phyloP scores from a whole-genome alignment of 83 land plant genomes.

The Picea abies region DNA sequence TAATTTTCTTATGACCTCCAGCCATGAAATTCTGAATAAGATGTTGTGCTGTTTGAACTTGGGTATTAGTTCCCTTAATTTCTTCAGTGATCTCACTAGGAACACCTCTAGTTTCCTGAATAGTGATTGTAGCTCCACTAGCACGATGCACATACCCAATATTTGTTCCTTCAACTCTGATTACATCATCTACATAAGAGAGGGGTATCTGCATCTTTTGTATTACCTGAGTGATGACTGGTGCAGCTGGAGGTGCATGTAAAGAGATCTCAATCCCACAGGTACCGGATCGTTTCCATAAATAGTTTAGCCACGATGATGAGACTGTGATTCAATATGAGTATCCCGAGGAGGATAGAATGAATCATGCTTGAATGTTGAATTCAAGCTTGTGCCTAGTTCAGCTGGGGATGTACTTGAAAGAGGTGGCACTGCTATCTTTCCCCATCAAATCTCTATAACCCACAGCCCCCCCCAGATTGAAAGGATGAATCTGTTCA shows the following conservation, averaged over 20 bases:
- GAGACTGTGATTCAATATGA: conserved; percentile 43
- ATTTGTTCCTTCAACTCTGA: conserved; percentile 58
- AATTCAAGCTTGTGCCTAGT: conserved; percentile 26
- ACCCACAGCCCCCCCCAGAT: too few species aligned
- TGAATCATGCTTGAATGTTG: conserved; percentile 18
- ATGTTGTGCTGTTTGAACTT: conserved; percentile 68
- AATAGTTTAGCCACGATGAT: conserved; percentile 52
- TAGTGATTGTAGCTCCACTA: conserved; percentile 55
- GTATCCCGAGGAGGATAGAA: conserved; percentile 54
- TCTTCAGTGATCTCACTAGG: too few species aligned
- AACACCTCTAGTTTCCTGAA: too few species aligned
- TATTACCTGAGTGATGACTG: conserved; percentile 69
- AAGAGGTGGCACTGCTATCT: conserved; percentile 19
- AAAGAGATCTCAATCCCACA: conserved; percentile 33
- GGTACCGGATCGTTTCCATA: conserved; percentile 76
- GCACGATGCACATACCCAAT: conserved; percentile 59
- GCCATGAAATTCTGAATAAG: conserved; percentile 48
- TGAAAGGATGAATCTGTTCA: too few species aligned
- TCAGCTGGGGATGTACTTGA: conserved; percentile 18
- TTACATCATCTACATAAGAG: conserved; percentile 69
- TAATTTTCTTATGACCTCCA: not conserved
- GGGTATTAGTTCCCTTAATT: not conserved
- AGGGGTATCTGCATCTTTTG: conserved; percentile 79
- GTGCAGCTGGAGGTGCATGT: conserved; percentile 56
- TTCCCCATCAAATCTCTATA: too few species aligned